Percentiles rank a stretch among this genome's conserved stretches.
phyloP scores from a whole-genome alignment of 2,329 filamentous ascomycete species.

The Fusarium floridanum region DNA sequence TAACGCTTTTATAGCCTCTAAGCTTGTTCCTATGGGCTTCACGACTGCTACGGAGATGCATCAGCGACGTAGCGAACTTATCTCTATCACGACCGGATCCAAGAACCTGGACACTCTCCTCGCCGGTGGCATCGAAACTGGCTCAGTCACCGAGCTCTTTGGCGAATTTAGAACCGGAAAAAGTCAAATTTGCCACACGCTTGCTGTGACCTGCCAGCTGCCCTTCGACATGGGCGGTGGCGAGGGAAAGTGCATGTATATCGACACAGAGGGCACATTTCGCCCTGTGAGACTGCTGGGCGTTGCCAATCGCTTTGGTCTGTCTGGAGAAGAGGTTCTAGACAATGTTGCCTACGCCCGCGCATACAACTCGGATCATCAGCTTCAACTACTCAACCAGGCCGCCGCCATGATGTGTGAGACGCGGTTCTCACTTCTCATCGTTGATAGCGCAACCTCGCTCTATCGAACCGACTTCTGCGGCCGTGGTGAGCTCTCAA shows the following conservation, averaged over 20 bases:
- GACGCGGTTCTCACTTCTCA: constrained; percentile 93
- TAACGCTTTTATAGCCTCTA: constrained; percentile 75
- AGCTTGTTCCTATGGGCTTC: constrained; percentile 98
- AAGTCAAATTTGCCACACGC: constrained; percentile 97
- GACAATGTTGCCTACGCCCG: constrained; percentile 99
- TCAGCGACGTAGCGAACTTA: constrained; percentile 93
- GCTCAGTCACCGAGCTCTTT: constrained; percentile 97
- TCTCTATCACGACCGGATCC: constrained; percentile 97
- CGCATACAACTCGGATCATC: constrained; percentile 98
- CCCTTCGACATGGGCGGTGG: constrained; percentile 99
- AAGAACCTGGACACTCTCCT: constrained; percentile 97
- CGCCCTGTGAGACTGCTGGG: constrained; percentile 90
- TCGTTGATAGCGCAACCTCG: constrained; percentile 96
- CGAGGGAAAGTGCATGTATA: constrained; percentile 98
- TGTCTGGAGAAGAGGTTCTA: constrained; percentile 96
- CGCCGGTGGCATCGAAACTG: constrained; percentile 94
- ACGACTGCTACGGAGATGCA: constrained; percentile 99
- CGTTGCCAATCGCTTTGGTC: constrained; percentile 92
- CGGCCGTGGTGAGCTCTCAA: constrained; percentile 96
- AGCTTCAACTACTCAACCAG: constrained; percentile 93
- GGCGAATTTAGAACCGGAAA: constrained; percentile 98
- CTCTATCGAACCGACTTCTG: constrained; percentile 97
- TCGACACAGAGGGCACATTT: constrained; percentile 98
- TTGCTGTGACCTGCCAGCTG: constrained; percentile 97
- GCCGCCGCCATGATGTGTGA: constrained; percentile 99